Evolutionary conservation across 352 stramenopile species (phyloP), one percentile per base, ranked within the genome.

Genomic region (Phytophthora boehmeriae): DNA sequence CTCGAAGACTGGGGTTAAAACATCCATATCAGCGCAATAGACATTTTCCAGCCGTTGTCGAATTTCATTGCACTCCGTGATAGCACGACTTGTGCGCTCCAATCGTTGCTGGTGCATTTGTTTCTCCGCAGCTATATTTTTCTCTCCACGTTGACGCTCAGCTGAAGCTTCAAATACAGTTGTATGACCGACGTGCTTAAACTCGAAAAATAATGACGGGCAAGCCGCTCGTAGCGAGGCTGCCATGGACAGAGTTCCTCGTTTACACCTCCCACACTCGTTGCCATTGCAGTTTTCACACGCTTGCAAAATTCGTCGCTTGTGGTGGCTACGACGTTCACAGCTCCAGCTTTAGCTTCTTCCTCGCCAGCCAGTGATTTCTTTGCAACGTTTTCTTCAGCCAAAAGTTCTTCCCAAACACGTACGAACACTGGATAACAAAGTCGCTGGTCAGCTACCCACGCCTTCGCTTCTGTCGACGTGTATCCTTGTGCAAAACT

Each of bases 191-290:
- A 86, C 3, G 63, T 87, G 63, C 59, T 85, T 87, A 49, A 90
- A 91, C 53, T 93, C 83, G 55, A 93, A 43, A 80, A 91, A 47
- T 84, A 89, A 27, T 87, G 63, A 0, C 73, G 75, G 39, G 86
- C 78, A 20, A 88, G 59, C 2, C 79, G 75, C 25, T 81, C 59
- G 47, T 84, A 88, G 5, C 78, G 76, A 36, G 54, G 35, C 43
- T 90, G 73, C 81, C 83, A 93, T 16, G 22, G 11, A 52, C 25
- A 51, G 16, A 8, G 35, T 16, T 5, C 16, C 17, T 54, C 22
- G 14, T 23, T 43, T 5, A 44, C 35, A 2, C 63, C 36, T n/a
- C 60, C 45, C 17, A 5, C 5, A 10, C n/a, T 44, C 3, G 13
- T 45, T 28, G 56, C 63, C 45, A 90, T 73, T 5, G 27, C 55